Evolutionary conservation across 2,329 filamentous ascomycete species (phyloP), one percentile per base, ranked within the genome.

Genomic region (Phyllosticta citriasiana): DNA sequence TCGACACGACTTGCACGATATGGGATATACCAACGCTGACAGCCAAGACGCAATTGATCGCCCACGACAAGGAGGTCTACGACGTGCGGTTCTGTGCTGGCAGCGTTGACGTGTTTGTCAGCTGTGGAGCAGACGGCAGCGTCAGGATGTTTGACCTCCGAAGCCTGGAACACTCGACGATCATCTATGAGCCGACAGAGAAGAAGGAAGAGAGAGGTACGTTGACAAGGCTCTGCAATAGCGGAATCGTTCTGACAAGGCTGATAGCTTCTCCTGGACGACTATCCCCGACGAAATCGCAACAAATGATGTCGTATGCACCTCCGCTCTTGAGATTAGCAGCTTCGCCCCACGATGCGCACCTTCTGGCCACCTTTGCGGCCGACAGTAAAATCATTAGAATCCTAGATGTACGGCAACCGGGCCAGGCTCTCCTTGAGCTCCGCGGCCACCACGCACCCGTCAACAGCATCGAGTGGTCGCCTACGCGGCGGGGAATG

Each of bases 1-100:
- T 99, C 70, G 94, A 99, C 72, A 99, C 94, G 1, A 99, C 94
- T 5, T 99, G 94, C 77, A 99, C 94, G 4, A 99, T 99, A 66
- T 99, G 94, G 94, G 94, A 99, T 73, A 99, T 99, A 61, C 94
- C 94, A 3, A 97, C 94, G 0, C 80, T 99, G 64, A 99, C 94
- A 0, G 94, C 94, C 58, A 99, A 99, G 77, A 99, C 94, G 1
- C 94, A 99, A 73, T 80, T 99, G 54, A 99, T 99, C 75, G 94
- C 94, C 22, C 94, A 99, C 73, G 94, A 99, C 77, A 97, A 97
- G 75, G 94, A 99, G 75, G 94, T 99, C 5, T 99, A 96, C 70
- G 94, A 99, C 72, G 94, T 99, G 55, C 87, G 94, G 22, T 99
- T 99, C 77, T 99, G 94, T 76, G 94, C 94, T 56, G 94, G 96